Conservation (phyloP, 371 early-diverging fungal species). For the Coemansia sp. region DNA sequence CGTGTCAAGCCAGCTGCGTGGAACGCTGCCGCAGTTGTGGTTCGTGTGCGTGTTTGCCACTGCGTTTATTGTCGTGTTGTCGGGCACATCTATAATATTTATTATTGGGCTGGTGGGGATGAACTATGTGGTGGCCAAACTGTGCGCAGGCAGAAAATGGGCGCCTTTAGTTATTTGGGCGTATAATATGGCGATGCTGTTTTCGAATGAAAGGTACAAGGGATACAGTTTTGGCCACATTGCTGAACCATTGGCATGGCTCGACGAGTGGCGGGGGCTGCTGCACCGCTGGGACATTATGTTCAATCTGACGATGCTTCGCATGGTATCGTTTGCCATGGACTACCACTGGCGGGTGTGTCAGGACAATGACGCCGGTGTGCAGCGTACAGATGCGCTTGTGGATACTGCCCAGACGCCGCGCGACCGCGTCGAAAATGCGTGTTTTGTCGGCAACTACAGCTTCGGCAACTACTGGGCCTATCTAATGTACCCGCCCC, state of each 20-base stretch:
- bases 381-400: conserved; percentile 50
- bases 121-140: conserved; percentile 66
- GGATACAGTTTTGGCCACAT: conserved; percentile 72
- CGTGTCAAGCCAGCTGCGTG: background rate
- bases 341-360: conserved; percentile 81
- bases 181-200: conserved; percentile 72
- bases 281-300: conserved; percentile 81
- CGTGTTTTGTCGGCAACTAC: conserved; percentile 66
- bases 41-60: conserved; percentile 59
- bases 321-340: conserved; percentile 87
- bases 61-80: conserved; percentile 60
- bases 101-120: conserved; percentile 60
- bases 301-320: conserved; percentile 87
- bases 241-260: conserved; percentile 59
- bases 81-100: conserved; percentile 71
- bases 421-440: conserved; percentile 61
- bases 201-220: conserved; percentile 67
- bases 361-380: conserved; percentile 30
- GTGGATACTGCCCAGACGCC: conserved; percentile 50
- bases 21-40: conserved; percentile 36
- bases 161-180: conserved; percentile 68
- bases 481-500: conserved; percentile 83
- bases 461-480: conserved; percentile 70
- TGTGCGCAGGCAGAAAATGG: conserved; percentile 48
- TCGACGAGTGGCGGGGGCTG: conserved; percentile 68